phyloP scores from a whole-genome alignment of 768 basidiomycete species.

The Suillus weaverae region DNA sequence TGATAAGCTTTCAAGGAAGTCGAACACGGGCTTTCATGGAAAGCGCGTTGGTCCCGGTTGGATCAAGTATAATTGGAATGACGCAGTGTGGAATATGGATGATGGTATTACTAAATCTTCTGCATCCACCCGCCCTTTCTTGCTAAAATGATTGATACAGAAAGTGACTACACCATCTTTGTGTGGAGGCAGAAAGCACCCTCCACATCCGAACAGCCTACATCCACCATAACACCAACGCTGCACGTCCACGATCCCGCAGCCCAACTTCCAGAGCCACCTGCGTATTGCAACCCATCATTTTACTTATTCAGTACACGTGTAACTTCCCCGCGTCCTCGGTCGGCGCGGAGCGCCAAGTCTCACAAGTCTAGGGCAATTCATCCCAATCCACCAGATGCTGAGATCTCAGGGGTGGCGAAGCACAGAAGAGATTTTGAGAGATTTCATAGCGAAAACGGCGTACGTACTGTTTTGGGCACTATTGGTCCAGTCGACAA shows the following conservation, averaged over 20 bases:
- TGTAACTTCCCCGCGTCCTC: conserved; percentile 31
- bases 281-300: conserved; percentile 67
- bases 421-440: conserved; percentile 76
- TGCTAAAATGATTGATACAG: conserved; percentile 36
- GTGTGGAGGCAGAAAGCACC: conserved; percentile 62
- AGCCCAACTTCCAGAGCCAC: conserved; percentile 55
- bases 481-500: conserved; percentile 88
- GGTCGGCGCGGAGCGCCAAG: conserved; percentile 36
- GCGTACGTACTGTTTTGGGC: conserved; percentile 90
- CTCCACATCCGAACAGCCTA: conserved; percentile 21
- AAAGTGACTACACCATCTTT: conserved; percentile 88
- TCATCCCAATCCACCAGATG: conserved; percentile 30
- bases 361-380: conserved; percentile 38
- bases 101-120: conserved; percentile 59
- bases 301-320: conserved; percentile 60
- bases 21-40: conserved; percentile 54
- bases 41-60: conserved; percentile 72
- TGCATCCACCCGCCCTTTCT: neutral
- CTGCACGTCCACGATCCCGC: conserved; percentile 65
- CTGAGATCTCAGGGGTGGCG: conserved; percentile 46
- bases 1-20: conserved; percentile 72
- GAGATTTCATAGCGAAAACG: conserved; percentile 87
- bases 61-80: conserved; percentile 85
- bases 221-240: conserved; percentile 30
- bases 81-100: conserved; percentile 81